These are phyloP conservation scores for Asterophora parasitica DNA, from an alignment of 768 basidiomycete genomes.

Conservation along the genomic window DNA sequence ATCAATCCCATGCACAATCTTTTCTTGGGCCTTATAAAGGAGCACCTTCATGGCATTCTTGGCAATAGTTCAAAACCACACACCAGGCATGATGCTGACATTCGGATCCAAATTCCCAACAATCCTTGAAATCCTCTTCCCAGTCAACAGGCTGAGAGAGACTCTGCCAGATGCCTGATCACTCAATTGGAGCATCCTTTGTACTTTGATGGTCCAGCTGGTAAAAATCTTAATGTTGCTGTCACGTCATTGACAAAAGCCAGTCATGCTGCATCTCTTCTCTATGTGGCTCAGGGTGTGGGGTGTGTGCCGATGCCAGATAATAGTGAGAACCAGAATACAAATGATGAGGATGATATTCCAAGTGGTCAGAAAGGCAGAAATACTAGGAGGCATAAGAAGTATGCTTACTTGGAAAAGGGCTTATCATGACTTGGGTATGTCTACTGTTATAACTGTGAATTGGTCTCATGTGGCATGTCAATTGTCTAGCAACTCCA, in stretches of 20 bases:
- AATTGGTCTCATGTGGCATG: too few species aligned
- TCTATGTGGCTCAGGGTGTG: conserved; percentile 4
- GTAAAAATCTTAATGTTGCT: neutral
- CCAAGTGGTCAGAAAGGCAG: neutral
- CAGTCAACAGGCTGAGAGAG: neutral
- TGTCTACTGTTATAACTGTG: too few species aligned
- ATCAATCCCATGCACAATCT: conserved; percentile 30
- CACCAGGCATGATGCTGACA: too few species aligned
- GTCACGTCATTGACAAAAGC: neutral
- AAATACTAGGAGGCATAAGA: neutral
- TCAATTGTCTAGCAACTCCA: too few species aligned
- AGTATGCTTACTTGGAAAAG: neutral
- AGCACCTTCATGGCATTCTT: conserved; percentile 19
- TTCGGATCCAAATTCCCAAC: too few species aligned
- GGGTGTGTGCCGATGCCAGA: neutral
- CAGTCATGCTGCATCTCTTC: neutral
- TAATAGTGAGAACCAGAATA: too few species aligned
- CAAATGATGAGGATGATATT: too few species aligned
- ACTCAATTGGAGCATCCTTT: neutral
- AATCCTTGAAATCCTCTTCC: neutral
- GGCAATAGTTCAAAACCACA: conserved; percentile 13
- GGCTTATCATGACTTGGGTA: neutral
- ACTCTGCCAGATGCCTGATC: neutral
- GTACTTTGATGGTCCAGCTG: neutral
- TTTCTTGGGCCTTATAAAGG: conserved; percentile 19